These are phyloP conservation scores for Ceratocystis variospora DNA, from an alignment of 2,329 filamentous ascomycete species.

Conservation along the genomic window DNA sequence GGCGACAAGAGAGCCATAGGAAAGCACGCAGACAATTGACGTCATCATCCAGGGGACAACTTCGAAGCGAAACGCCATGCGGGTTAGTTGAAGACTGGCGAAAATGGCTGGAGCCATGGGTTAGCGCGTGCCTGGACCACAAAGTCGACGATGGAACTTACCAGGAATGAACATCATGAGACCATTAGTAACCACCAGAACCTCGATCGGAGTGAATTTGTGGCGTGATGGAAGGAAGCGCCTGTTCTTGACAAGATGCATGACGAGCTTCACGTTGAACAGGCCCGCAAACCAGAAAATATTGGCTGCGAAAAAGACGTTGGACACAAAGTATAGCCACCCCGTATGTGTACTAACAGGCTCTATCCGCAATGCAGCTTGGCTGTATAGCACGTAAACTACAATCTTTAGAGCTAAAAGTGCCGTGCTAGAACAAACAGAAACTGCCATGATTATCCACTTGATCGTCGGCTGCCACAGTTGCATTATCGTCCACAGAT, in stretches of 20 bases:
- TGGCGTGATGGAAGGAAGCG: conserved; percentile 33
- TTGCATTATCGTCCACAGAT: conserved; percentile 39
- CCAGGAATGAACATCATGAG: conserved; percentile 43
- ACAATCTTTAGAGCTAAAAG: conserved; percentile 24
- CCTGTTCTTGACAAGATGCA: conserved; percentile 35
- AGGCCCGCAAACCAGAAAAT: conserved; percentile 42
- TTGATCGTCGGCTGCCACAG: conserved; percentile 33
- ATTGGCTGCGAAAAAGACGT: conserved; percentile 29
- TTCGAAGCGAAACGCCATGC: conserved; percentile 31
- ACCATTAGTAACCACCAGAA: conserved; percentile 42
- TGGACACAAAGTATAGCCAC: conserved; percentile 30
- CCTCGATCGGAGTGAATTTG: conserved; percentile 38
- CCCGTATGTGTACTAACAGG: neutral
- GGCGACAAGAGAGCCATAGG: conserved; percentile 39
- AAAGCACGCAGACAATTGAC: conserved; percentile 38
- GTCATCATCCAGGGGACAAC: conserved; percentile 37
- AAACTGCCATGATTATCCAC: conserved; percentile 22
- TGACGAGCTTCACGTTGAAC: conserved; percentile 39
- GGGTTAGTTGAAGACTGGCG: conserved; percentile 32
- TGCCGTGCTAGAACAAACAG: conserved; percentile 22
- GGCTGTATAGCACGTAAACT: conserved; percentile 23
- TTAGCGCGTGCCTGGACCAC: neutral
- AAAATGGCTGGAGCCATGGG: conserved; percentile 33
- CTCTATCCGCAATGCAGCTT: conserved; percentile 20
- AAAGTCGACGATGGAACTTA: conserved; percentile 23